These are phyloP conservation scores for Corchorus capsularis DNA, from an alignment of 345 rosid genomes.

Conservation along the genomic window DNA sequence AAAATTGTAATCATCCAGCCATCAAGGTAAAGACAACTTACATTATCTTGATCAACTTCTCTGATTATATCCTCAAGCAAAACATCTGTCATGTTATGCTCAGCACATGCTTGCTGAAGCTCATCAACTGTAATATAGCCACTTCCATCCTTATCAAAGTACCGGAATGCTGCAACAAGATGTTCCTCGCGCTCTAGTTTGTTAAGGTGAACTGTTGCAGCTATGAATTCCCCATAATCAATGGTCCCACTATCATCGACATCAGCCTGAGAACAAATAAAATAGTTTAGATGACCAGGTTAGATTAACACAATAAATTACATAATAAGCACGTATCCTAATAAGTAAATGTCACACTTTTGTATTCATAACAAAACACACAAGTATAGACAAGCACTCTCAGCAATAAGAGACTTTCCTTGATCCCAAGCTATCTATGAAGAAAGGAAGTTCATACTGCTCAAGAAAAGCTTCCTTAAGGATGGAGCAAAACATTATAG, in stretches of 20 bases:
- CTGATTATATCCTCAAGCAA: conserved; percentile 86
- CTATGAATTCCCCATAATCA: conserved; percentile 94
- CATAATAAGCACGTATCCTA: conserved; percentile 8
- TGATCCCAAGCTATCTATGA: not conserved
- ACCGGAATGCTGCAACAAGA: conserved; percentile 91
- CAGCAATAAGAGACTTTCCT: not conserved
- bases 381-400: not conserved
- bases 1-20: not conserved
- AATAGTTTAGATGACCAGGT: conserved; percentile 15
- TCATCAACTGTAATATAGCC: conserved; percentile 96
- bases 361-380: not conserved
- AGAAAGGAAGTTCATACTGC: not conserved
- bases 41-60: conserved; percentile 98
- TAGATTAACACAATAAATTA: not conserved
- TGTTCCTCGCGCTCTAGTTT: conserved; percentile 97
- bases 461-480: not conserved
- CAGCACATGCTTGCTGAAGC: conserved; percentile 94
- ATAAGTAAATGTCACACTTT: not conserved
- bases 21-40: conserved; percentile 40
- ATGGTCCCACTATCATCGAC: conserved; percentile 97
- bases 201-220: conserved; percentile 93
- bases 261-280: conserved; percentile 69
- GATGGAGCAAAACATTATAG: not conserved
- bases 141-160: conserved; percentile 94
- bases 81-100: conserved; percentile 89